Base-by-base conservation (phyloP, 805 yeast genomes). In the Candida arabinofermentans region DNA sequence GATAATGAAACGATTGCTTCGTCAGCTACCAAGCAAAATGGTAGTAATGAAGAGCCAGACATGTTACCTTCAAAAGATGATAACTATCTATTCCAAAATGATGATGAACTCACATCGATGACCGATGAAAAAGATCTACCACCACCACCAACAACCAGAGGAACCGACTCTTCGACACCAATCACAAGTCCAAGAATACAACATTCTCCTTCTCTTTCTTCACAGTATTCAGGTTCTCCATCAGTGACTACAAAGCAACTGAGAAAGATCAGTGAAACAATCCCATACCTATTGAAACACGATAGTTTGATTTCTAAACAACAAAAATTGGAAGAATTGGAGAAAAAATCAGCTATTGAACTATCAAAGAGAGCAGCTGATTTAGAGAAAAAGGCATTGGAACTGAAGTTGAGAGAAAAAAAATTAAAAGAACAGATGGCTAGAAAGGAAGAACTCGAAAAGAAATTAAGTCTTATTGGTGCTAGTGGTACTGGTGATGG, bases 261-360 rank as follows among this genome's bases (percentile, higher is more conserved):
- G 49, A 72, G 95, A 57, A 85, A 81, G 56, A 79, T 86, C 42
- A 81, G 89, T 33, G 91, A 84, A 57, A 86, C 93, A 1, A 86
- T 86, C 19, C 95, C 95, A n/a, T 86, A 86, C 52, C 83, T 84
- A 26, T 66, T 86, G 47, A 75, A 86, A 58, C 91, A 85, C 60
- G 91, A 86, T 61, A 74, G 83, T 43, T 74, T 85, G 42, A 64
- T 79, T 49, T 82, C 83, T 39, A 81, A 86, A 61, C 90, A 86
- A 56, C 86, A 81, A 43, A 85, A 82, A 64, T 66, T 86, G 38
- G 90, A 85, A 58, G 88, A 85, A 52, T 65, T 86, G 64, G 95
- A 86, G 59, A 81, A 82, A 55, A 83, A 81, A 48, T 77, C 86
- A 40, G 93, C 91, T 0, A 74, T 73, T 55, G 91, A 84, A 54